Evolutionary conservation across 2,329 filamentous ascomycete species (phyloP), one percentile per base, ranked within the genome.

Genomic region (Emergomyces africanus): DNA sequence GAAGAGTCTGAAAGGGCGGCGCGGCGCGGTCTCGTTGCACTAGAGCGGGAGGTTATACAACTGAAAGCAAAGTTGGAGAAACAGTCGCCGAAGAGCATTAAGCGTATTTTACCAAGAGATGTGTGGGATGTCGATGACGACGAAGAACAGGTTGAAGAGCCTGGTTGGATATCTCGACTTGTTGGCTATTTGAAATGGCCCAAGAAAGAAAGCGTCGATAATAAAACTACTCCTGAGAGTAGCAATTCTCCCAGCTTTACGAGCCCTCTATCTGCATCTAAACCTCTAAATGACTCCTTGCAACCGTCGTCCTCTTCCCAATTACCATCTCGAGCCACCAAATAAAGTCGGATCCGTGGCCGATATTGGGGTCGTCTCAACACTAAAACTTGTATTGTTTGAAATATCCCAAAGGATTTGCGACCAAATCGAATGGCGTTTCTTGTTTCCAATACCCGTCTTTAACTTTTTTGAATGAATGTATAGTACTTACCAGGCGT

Each of bases 1-100:
- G 82, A 85, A 67, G 73, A 79, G 59, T 76, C 74, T 1, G 75
- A 78, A 60, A 72, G 70, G 58, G 67, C 71, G 9, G 67, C 72
- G 3, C 68, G 74, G 42, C 67, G 67, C 60, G 74, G 75, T 12
- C 63, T 79, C 46, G 68, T 75, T 9, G 70, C 74, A 12, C 61
- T 79, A 48, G 77, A 79, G 64, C 75, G 74, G 57, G 77, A 79
- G 64, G 61, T 78, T 23, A 60, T 79, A 10, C 67, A 69, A 20
- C 66, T 77, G 41, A 72, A 72, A 59, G 70, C 70, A 12, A 74
- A 74, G 62, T 67, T 71, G 49, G 71, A 67, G 66, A 68, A 48
- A 54, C 55, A 59, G 18, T 55, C 67, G 2, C 57, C 64, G 10
- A 71, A 72, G 54, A 60, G 65, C 0, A 59, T 62, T n/a, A 61